A percentile compares a stretch with the other conserved stretches of the same genome.
Conservation (phyloP, 208 protist genomes). For the Leishmania tarentolae region DNA sequence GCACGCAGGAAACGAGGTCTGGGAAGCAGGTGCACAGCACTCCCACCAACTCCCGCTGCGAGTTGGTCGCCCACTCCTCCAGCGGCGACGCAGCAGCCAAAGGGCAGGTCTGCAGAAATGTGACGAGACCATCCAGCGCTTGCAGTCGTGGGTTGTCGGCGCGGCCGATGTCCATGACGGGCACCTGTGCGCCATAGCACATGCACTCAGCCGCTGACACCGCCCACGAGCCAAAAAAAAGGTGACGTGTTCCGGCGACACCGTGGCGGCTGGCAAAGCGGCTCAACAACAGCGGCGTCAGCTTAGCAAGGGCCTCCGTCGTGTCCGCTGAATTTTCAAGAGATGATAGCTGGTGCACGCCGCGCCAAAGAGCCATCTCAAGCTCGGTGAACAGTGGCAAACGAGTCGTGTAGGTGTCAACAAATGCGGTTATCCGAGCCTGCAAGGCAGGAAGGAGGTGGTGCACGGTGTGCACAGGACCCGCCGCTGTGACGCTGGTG, state of each 20-base stretch:
- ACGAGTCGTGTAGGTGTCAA: constrained; percentile 55
- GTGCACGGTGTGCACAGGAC: neutral
- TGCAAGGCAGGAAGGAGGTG: constrained; percentile 37
- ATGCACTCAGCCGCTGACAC: constrained; percentile 54
- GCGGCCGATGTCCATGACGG: constrained; percentile 61
- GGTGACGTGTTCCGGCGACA: constrained; percentile 42
- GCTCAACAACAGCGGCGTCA: constrained; percentile 66
- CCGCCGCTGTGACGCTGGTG: neutral
- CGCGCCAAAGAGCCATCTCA: constrained; percentile 67
- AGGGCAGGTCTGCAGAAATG: constrained; percentile 62
- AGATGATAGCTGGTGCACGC: constrained; percentile 36
- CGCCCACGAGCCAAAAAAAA: constrained; percentile 66
- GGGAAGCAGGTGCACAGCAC: constrained; percentile 61
- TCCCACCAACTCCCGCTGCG: constrained; percentile 50
- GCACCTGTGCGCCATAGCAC: constrained; percentile 43
- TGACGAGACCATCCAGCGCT: constrained; percentile 40
- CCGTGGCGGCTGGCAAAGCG: constrained; percentile 63
- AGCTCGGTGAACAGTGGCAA: constrained; percentile 59
- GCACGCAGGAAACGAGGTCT: constrained; percentile 16
- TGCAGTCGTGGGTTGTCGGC: constrained; percentile 34
- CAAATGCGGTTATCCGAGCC: constrained; percentile 41
- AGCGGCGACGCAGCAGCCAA: constrained; percentile 47
- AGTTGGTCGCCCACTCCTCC: constrained; percentile 60
- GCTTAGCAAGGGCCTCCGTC: constrained; percentile 30
- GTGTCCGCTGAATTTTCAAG: constrained; percentile 9